Percentiles rank a stretch among this genome's conserved stretches.
phyloP scores from a whole-genome alignment of 805 yeast species.

The Candida rishiriensis region DNA sequence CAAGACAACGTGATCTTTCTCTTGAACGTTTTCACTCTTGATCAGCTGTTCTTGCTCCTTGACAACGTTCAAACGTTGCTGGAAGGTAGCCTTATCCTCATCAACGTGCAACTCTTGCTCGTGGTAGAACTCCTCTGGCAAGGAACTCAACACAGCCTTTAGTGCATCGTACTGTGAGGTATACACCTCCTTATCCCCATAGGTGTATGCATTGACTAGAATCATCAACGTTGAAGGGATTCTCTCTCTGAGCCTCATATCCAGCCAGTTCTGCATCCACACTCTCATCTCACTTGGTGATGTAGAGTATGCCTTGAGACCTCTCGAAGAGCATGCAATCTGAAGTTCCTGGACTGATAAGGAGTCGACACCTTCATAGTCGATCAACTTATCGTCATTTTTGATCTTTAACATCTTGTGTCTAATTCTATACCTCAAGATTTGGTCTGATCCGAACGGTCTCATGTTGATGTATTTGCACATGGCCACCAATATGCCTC shows the following conservation, averaged over 20 bases:
- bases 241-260: conserved; percentile 76
- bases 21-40: conserved; percentile 86
- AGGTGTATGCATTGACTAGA: conserved; percentile 82
- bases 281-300: conserved; percentile 74
- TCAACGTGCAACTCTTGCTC: conserved; percentile 88
- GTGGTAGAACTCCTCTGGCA: conserved; percentile 94
- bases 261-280: conserved; percentile 80
- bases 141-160: conserved; percentile 78
- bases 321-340: conserved; percentile 88
- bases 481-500: conserved; percentile 90
- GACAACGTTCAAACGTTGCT: conserved; percentile 65
- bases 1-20: conserved; percentile 52
- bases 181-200: conserved; percentile 64
- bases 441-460: conserved; percentile 88
- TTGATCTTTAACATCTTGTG: conserved; percentile 82
- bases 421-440: conserved; percentile 88
- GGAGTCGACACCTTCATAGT: conserved; percentile 86
- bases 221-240: conserved; percentile 87
- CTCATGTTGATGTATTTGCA: conserved; percentile 84
- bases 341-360: conserved; percentile 81
- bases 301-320: conserved; percentile 76
- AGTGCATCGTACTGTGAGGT: conserved; percentile 68
- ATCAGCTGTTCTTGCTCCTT: conserved; percentile 80
- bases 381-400: conserved; percentile 85
- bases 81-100: conserved; percentile 58